A percentile compares a stretch with the other conserved stretches of the same genome.
Conservation (phyloP, 306 rosid species). For the Rosa persica region DNA sequence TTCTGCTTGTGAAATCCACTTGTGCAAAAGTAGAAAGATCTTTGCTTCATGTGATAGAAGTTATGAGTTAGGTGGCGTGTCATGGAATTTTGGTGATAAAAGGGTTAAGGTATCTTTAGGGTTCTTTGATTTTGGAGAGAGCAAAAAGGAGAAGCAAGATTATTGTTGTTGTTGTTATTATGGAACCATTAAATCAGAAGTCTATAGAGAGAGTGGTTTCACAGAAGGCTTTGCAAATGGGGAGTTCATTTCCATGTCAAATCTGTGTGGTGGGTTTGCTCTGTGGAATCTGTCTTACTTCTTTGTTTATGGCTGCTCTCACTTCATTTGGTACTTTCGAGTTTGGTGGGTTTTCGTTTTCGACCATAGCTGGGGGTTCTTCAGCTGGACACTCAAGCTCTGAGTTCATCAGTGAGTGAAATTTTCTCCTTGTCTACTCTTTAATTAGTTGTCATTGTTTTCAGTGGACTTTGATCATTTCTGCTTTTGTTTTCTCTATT, state of each 20-base stretch:
- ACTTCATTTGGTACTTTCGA: constrained; percentile 68
- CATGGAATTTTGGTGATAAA: constrained; percentile 17
- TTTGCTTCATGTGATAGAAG: constrained; percentile 40
- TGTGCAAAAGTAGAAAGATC: not conserved
- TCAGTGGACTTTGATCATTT: not conserved
- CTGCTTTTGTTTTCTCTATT: not conserved
- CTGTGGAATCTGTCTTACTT: constrained; percentile 74
- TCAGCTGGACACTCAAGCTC: constrained; percentile 51
- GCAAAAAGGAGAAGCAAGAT: constrained; percentile 1
- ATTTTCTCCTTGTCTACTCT: not conserved
- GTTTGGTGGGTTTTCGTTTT: constrained; percentile 53
- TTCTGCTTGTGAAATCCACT: constrained; percentile 5
- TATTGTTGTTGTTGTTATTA: constrained; percentile 24
- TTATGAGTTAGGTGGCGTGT: constrained; percentile 39
- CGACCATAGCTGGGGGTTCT: constrained; percentile 39
- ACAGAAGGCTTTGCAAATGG: constrained; percentile 80
- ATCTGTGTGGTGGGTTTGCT: constrained; percentile 90
- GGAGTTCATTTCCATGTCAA: constrained; percentile 78
- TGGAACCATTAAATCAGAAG: constrained; percentile 60
- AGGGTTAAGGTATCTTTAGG: constrained; percentile 13
- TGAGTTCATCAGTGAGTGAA: constrained; percentile 50
- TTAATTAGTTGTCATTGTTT: not conserved
- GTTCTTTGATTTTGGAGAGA: constrained; percentile 5
- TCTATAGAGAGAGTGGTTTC: constrained; percentile 76
- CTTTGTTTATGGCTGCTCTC: constrained; percentile 70